A percentile compares a stretch with the other conserved stretches of the same genome.
phyloP scores from a whole-genome alignment of 1,139 yeast genomes.

The Torulaspora pretoriensis region DNA sequence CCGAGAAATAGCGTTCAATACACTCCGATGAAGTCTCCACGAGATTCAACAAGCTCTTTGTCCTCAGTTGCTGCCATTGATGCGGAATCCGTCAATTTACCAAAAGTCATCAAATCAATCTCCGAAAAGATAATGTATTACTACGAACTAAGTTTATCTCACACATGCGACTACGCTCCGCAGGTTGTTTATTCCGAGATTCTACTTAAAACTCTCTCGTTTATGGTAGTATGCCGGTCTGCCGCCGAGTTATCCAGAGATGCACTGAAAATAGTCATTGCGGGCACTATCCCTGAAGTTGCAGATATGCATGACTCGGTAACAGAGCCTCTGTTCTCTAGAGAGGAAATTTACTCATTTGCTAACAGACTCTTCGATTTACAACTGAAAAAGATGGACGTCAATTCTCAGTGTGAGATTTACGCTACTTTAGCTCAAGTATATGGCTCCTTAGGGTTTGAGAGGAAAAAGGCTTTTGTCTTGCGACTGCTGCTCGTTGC shows the following conservation, averaged over 20 bases:
- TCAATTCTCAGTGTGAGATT: slow-evolving; percentile 54
- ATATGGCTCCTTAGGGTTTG: slow-evolving; percentile 57
- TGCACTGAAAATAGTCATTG: slow-evolving; percentile 36
- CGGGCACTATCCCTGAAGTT: slow-evolving; percentile 20
- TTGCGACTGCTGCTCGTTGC: slow-evolving; percentile 56
- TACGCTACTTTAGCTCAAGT: slow-evolving; percentile 64
- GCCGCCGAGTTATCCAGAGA: slow-evolving; percentile 48
- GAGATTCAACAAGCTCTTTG: slow-evolving; percentile 39
- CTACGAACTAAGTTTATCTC: slow-evolving; percentile 57
- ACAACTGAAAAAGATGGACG: slow-evolving; percentile 43
- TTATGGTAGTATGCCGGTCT: slow-evolving; percentile 53
- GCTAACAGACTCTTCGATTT: slow-evolving; percentile 44
- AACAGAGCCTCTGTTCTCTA: slow-evolving; percentile 32
- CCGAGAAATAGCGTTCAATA: slow-evolving; percentile 27
- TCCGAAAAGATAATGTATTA: slow-evolving; percentile 49
- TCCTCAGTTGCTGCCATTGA: slow-evolving; percentile 20
- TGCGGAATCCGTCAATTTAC: slow-evolving; percentile 29
- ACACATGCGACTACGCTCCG: slow-evolving; percentile 75
- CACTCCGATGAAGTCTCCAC: slow-evolving; percentile 40
- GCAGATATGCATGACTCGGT: slow-evolving; percentile 9
- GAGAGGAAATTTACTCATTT: slow-evolving; percentile 47
- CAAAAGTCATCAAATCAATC: slow-evolving; percentile 52
- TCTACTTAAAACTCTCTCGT: slow-evolving; percentile 56
- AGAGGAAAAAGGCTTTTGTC: slow-evolving; percentile 66
- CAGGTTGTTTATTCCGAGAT: slow-evolving; percentile 76